Base-by-base conservation (phyloP, 2,329 filamentous ascomycete genomes). In the Cladosporium sp. region DNA sequence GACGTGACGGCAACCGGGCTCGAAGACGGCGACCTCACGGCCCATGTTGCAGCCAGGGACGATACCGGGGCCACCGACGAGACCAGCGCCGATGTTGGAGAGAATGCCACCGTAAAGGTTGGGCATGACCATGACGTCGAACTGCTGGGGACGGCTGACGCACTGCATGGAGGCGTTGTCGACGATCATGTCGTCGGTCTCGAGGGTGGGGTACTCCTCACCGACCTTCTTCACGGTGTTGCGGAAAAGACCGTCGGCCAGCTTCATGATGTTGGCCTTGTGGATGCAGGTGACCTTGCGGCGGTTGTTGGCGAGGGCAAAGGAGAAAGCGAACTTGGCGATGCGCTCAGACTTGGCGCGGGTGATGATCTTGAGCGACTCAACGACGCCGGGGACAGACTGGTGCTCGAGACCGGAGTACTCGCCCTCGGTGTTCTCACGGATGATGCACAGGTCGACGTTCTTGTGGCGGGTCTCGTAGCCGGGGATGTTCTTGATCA, bases 261-360 rank as follows among this genome's bases (percentile, higher is more conserved):
- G 82, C 83, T 98, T 98, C 93, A 98, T 98, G 79, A 98, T 98
- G 82, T 98, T 98, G 77, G 93, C 93, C 83, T 98, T 98, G 86
- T 98, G 93, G 71, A 98, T 97, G 79, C 92, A 96, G 63, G 93
- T 97, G 54, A 98, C 89, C 87, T 97, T 97, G 82, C 95, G 92
- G 72, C 93, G 85, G 83, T 95, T 92, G 82, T 98, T 98, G 75
- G 93, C 93, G 54, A 97, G 86, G 55, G 93, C 93, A 69, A 98
- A 98, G 70, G 87, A 86, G 74, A 97, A 97, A 61, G 93, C 93
- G 70, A 98, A 98, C 77, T 95, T 95, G 77, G 92, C 89, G 68
- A 98, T 98, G 71, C 93, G 89, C 84, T 98, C 93, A 52, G 90
- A 95, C 83, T 98, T 97, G 74, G 90, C 90, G 67, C 91, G 89